Conservation (phyloP, 1,284 basidiomycete genomes). For the Pyrrhoderma noxium region DNA sequence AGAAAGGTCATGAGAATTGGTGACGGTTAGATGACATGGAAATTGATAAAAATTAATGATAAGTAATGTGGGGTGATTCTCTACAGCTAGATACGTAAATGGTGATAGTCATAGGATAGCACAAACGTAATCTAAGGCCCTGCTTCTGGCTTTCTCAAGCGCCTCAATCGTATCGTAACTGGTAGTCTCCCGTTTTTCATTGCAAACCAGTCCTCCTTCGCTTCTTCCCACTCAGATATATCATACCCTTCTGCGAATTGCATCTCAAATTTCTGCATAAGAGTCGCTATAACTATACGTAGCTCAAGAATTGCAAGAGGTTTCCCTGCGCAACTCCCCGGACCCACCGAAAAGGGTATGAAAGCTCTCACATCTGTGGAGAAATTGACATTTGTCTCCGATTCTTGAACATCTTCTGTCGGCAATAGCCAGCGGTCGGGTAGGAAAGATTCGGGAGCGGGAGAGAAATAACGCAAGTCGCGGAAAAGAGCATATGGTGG, state of each 20-base stretch:
- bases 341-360: slow-evolving; percentile 31
- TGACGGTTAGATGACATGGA: too few species aligned
- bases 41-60: too few species aligned
- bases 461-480: slow-evolving; percentile 33
- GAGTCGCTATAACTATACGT: slow-evolving; percentile 23
- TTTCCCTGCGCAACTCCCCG: slow-evolving; percentile 31
- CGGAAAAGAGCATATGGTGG: slow-evolving; percentile 42
- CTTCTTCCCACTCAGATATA: slow-evolving; percentile 24
- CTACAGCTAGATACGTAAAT: too few species aligned
- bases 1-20: too few species aligned
- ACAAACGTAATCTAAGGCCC: too few species aligned
- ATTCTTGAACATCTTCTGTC: background rate
- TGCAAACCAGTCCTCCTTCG: slow-evolving; percentile 27
- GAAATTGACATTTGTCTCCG: background rate
- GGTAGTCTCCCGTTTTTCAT: slow-evolving; percentile 25
- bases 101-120: too few species aligned
- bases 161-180: slow-evolving; percentile 15
- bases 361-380: slow-evolving; percentile 33
- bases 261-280: slow-evolving; percentile 29
- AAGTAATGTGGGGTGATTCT: too few species aligned
- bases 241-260: slow-evolving; percentile 25
- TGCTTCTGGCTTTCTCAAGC: too few species aligned
- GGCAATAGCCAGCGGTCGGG: slow-evolving; percentile 36
- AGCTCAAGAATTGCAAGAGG: slow-evolving; percentile 28
- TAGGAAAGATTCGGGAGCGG: slow-evolving; percentile 33